Conservation (phyloP, 1,139 yeast genomes). For the Candida sp. region DNA sequence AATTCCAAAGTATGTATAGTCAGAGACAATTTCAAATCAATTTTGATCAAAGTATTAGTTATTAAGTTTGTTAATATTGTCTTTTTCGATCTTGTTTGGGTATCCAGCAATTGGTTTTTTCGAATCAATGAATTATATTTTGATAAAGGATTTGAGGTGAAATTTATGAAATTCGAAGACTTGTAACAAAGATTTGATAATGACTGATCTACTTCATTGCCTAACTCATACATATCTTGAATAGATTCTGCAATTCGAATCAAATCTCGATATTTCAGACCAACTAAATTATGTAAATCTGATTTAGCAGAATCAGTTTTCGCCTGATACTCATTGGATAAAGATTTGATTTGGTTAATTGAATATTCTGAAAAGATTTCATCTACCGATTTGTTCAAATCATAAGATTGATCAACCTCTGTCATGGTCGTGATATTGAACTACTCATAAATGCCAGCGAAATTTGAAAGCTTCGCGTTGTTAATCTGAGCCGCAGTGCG, state of each 20-base stretch:
- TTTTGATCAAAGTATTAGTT: constrained; percentile 21
- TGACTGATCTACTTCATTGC: constrained; percentile 23
- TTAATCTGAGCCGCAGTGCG: background rate
- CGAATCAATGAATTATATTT: constrained; percentile 19
- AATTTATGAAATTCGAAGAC: constrained; percentile 25
- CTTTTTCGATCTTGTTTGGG: constrained; percentile 13
- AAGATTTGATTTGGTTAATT: constrained; percentile 31
- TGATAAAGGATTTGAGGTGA: constrained; percentile 18
- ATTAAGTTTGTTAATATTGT: constrained; percentile 27
- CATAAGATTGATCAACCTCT: background rate
- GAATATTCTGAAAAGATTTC: constrained; percentile 32
- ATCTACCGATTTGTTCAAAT: constrained; percentile 19
- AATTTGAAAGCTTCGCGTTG: background rate
- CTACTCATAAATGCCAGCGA: background rate
- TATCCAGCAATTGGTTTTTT: constrained; percentile 11
- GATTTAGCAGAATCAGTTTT: constrained; percentile 17
- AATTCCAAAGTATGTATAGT: constrained; percentile 24
- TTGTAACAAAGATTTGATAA: constrained; percentile 33
- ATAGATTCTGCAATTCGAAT: constrained; percentile 69
- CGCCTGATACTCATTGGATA: constrained; percentile 25
- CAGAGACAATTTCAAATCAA: constrained; percentile 11
- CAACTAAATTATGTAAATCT: constrained; percentile 58
- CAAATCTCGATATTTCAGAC: constrained; percentile 63
- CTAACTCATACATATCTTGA: constrained; percentile 45
- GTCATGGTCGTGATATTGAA: background rate